Conservation (phyloP, 352 stramenopile genomes). For the Achlya hypogyna region DNA sequence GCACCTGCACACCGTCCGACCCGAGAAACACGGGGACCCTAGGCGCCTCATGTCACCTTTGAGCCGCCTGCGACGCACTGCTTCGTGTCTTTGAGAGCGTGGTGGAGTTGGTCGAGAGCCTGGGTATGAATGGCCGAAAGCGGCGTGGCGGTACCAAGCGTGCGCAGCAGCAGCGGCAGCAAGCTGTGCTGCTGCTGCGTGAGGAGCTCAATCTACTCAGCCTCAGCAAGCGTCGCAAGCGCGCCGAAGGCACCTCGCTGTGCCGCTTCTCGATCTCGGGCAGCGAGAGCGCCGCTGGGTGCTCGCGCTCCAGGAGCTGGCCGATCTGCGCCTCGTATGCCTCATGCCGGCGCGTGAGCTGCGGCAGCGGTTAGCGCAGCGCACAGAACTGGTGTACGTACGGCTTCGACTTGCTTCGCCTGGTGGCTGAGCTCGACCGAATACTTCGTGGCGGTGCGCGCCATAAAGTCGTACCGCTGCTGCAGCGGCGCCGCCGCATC, state of each 20-base stretch:
- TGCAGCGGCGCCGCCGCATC: background rate
- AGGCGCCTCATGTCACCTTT: background rate
- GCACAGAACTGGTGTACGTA: background rate
- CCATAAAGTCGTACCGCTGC: background rate
- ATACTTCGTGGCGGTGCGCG: background rate
- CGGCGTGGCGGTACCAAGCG: background rate
- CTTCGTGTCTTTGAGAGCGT: conserved; percentile 7
- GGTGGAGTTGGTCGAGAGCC: background rate
- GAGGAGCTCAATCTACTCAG: background rate
- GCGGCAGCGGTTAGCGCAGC: background rate
- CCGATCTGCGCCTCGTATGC: conserved; percentile 11
- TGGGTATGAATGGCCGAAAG: background rate
- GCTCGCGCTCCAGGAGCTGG: background rate
- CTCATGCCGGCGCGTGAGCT: conserved; percentile 8
- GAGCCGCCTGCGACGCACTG: background rate
- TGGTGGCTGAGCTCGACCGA: background rate
- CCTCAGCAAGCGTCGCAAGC: background rate
- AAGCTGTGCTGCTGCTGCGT: background rate
- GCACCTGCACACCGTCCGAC: background rate
- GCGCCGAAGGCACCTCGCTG: background rate
- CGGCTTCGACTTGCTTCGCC: background rate
- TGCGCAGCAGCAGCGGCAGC: background rate
- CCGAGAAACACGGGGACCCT: conserved; percentile 3
- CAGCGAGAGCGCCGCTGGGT: background rate
- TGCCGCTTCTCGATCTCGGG: background rate